Conservation (phyloP, 2,329 filamentous ascomycete species). For the Coniochaeta ligniaria region DNA sequence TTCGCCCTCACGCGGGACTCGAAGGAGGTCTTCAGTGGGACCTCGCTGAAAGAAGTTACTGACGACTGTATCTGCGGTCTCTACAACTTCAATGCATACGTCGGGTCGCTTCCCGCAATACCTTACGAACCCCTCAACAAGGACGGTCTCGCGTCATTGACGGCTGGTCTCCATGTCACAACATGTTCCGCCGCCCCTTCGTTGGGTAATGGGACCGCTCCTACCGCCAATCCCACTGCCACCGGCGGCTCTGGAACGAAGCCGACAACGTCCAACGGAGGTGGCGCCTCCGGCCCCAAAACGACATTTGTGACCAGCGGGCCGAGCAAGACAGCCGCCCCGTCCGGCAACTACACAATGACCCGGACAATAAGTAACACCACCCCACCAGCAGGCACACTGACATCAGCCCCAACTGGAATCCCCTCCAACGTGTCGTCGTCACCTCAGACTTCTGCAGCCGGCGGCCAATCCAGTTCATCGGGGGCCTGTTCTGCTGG, state of each 20-base stretch:
- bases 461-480: not conserved
- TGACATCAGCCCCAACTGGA: not conserved
- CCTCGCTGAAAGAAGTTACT: slow-evolving; percentile 41
- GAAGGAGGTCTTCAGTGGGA: slow-evolving; percentile 33
- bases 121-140: slow-evolving; percentile 25
- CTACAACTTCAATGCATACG: slow-evolving; percentile 51
- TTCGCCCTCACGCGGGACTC: slow-evolving; percentile 37
- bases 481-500: slow-evolving; percentile 10
- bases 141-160: slow-evolving; percentile 20
- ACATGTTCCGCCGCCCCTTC: slow-evolving; percentile 16
- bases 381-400: not conserved
- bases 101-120: slow-evolving; percentile 37
- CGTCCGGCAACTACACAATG: slow-evolving; percentile 1
- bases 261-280: slow-evolving; percentile 13
- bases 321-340: not conserved
- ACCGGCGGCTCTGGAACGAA: not conserved
- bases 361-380: not conserved
- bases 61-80: slow-evolving; percentile 42
- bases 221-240: not conserved
- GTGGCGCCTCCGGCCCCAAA: not conserved
- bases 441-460: slow-evolving; percentile 3
- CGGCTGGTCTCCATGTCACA: slow-evolving; percentile 19
- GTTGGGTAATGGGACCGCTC: slow-evolving; percentile 4
- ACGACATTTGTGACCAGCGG: slow-evolving; percentile 1
- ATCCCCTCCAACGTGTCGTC: not conserved